Percentiles rank a stretch among this genome's conserved stretches.
Evolutionary conservation across 192 early-diverging fungal species (phyloP).

Genomic region (Phycomyces blakesleeanus): DNA sequence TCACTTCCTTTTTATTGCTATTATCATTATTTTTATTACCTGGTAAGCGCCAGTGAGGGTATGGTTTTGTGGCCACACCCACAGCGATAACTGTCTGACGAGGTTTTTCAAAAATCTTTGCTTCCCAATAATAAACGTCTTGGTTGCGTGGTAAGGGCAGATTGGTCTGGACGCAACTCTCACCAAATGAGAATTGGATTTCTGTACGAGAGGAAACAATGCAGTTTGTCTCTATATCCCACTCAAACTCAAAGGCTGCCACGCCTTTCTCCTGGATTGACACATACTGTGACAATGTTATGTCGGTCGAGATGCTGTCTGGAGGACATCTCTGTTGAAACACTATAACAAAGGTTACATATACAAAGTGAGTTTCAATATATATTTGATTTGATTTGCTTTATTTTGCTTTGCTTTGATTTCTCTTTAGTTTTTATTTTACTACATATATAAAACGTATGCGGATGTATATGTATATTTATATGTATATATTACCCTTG

Average conservation of each 20-base stretch:
- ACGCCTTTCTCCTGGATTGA: slow-evolving; percentile 81
- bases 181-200: slow-evolving; percentile 67
- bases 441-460: background rate
- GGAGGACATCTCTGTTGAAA: slow-evolving; percentile 71
- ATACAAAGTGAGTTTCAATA: too few relatives aligned
- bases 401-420: background rate
- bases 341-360: too few relatives aligned
- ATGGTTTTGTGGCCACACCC: slow-evolving; percentile 49
- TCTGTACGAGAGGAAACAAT: slow-evolving; percentile 70
- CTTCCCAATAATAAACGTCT: slow-evolving; percentile 82
- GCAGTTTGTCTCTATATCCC: slow-evolving; percentile 55
- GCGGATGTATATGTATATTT: background rate
- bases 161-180: slow-evolving; percentile 76
- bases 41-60: slow-evolving; percentile 44
- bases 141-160: slow-evolving; percentile 74
- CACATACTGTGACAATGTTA: slow-evolving; percentile 69
- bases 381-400: too few relatives aligned
- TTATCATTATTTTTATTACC: too few relatives aligned
- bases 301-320: slow-evolving; percentile 67
- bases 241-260: slow-evolving; percentile 78
- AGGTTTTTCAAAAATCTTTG: slow-evolving; percentile 39
- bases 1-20: too few relatives aligned
- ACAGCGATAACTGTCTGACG: slow-evolving; percentile 39
- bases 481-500: slow-evolving; percentile 27
- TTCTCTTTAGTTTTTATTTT: background rate